These are phyloP conservation scores for Lactarius hatsudake DNA, from an alignment of 768 basidiomycete species.

Conservation along the genomic window DNA sequence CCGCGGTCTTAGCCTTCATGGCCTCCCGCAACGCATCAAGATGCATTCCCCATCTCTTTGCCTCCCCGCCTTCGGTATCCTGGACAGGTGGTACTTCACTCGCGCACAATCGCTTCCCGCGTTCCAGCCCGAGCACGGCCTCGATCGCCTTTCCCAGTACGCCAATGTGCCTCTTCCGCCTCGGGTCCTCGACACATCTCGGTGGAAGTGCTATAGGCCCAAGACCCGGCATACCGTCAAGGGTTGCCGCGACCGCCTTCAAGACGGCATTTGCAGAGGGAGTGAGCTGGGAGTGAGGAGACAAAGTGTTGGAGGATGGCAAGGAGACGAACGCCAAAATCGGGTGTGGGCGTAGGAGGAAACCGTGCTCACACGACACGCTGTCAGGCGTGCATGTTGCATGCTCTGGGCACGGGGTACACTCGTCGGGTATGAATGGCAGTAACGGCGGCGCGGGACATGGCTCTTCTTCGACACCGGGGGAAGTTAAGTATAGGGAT, in stretches of 20 bases:
- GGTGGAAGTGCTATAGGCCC: slow-evolving; percentile 78
- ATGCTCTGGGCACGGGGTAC: slow-evolving; percentile 63
- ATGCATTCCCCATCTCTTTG: slow-evolving; percentile 72
- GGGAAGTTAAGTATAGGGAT: slow-evolving; percentile 37
- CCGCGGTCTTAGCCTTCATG: slow-evolving; percentile 57
- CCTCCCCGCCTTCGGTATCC: slow-evolving; percentile 62
- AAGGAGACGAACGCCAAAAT: slow-evolving; percentile 39
- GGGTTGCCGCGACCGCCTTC: slow-evolving; percentile 24
- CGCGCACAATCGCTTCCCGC: slow-evolving; percentile 62
- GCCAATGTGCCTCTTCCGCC: slow-evolving; percentile 69
- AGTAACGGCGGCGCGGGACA: slow-evolving; percentile 57
- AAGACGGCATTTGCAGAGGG: slow-evolving; percentile 37
- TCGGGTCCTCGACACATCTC: slow-evolving; percentile 74
- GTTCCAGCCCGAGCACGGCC: slow-evolving; percentile 55
- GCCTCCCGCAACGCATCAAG: slow-evolving; percentile 53
- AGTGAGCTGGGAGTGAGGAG: slow-evolving; percentile 29
- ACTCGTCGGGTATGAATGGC: slow-evolving; percentile 57
- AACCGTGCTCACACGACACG: slow-evolving; percentile 67
- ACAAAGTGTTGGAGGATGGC: slow-evolving; percentile 43
- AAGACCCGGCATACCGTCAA: slow-evolving; percentile 70
- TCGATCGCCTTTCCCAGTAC: slow-evolving; percentile 72
- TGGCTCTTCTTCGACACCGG: slow-evolving; percentile 18
- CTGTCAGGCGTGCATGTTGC: slow-evolving; percentile 55
- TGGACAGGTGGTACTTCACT: slow-evolving; percentile 42
- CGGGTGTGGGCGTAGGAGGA: slow-evolving; percentile 58